A percentile compares a stretch with the other conserved stretches of the same genome.
phyloP scores from a whole-genome alignment of 2,329 filamentous ascomycete species.

The Ceratocystis ficicola region DNA sequence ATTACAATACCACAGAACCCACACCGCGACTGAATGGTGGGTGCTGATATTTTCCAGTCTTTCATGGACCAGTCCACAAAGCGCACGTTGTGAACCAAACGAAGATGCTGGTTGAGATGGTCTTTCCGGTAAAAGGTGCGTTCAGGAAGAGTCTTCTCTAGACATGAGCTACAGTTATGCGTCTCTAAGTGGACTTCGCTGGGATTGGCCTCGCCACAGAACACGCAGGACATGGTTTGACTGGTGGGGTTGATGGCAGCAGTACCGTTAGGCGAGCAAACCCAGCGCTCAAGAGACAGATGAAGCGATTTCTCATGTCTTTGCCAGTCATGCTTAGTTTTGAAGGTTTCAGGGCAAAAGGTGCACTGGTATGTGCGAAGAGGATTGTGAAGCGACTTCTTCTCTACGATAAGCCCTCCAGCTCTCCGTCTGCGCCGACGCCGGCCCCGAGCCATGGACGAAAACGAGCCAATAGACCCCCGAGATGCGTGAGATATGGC shows the following conservation, averaged over 20 bases:
- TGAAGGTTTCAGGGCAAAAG: constrained; percentile 56
- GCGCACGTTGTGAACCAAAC: constrained; percentile 51
- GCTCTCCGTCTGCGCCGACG: constrained; percentile 39
- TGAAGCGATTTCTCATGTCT: constrained; percentile 58
- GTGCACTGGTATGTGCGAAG: constrained; percentile 53
- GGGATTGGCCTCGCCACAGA: constrained; percentile 46
- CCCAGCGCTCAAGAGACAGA: constrained; percentile 53
- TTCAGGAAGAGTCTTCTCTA: constrained; percentile 50
- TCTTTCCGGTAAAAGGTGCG: constrained; percentile 56
- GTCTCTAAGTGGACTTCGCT: constrained; percentile 44
- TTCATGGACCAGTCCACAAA: constrained; percentile 53
- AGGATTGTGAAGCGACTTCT: constrained; percentile 32
- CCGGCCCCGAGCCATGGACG: constrained; percentile 36
- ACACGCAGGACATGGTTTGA: constrained; percentile 46
- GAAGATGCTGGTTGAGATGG: constrained; percentile 53
- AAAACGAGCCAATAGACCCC: constrained; percentile 43
- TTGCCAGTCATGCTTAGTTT: constrained; percentile 58
- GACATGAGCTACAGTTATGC: constrained; percentile 52
- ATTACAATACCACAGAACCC: constrained; percentile 53
- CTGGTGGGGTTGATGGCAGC: constrained; percentile 46
- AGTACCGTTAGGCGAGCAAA: constrained; percentile 48
- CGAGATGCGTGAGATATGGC: constrained; percentile 47
- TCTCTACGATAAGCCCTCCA: constrained; percentile 29
- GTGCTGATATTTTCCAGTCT: constrained; percentile 47
- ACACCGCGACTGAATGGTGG: constrained; percentile 50